Conservation (phyloP, 2,329 filamentous ascomycete genomes). For the Escovopsis sp. region DNA sequence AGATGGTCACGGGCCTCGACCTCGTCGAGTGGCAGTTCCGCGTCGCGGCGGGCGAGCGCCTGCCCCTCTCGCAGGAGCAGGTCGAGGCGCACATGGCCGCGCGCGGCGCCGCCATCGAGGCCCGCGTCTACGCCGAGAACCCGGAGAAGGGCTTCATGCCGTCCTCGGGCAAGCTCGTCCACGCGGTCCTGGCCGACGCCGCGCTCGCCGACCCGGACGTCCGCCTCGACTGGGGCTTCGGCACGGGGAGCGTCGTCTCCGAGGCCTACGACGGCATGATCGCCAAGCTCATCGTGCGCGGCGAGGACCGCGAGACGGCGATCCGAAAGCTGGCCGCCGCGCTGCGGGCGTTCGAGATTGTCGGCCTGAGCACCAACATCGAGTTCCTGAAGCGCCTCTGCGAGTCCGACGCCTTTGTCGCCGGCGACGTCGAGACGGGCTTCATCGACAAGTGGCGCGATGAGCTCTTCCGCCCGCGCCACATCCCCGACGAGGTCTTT, state of each 20-base stretch:
- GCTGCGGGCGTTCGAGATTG: slow-evolving; percentile 79
- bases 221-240: slow-evolving; percentile 85
- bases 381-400: slow-evolving; percentile 90
- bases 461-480: slow-evolving; percentile 56
- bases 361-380: slow-evolving; percentile 86
- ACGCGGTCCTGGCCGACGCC: slow-evolving; percentile 59
- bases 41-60: slow-evolving; percentile 43
- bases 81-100: slow-evolving; percentile 63
- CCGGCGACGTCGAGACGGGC: slow-evolving; percentile 83
- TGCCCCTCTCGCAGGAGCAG: slow-evolving; percentile 41
- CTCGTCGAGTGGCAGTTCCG: slow-evolving; percentile 95
- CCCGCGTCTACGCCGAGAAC: slow-evolving; percentile 91
- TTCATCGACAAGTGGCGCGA: slow-evolving; percentile 83
- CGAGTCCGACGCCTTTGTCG: slow-evolving; percentile 65
- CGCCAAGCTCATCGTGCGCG: slow-evolving; percentile 87
- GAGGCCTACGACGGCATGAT: slow-evolving; percentile 99
- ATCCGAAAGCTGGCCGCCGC: slow-evolving; percentile 71
- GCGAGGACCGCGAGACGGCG: slow-evolving; percentile 60
- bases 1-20: slow-evolving; percentile 53
- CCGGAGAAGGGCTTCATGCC: slow-evolving; percentile 86
- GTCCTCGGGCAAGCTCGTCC: slow-evolving; percentile 76
- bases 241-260: slow-evolving; percentile 80
- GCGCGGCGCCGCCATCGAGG: slow-evolving; percentile 82
- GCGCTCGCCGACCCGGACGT: slow-evolving; percentile 52
- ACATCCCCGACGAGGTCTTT: slow-evolving; percentile 57